Evolutionary conservation across 1,284 basidiomycete genomes (phyloP).

Genomic region (Boletus mariae): DNA sequence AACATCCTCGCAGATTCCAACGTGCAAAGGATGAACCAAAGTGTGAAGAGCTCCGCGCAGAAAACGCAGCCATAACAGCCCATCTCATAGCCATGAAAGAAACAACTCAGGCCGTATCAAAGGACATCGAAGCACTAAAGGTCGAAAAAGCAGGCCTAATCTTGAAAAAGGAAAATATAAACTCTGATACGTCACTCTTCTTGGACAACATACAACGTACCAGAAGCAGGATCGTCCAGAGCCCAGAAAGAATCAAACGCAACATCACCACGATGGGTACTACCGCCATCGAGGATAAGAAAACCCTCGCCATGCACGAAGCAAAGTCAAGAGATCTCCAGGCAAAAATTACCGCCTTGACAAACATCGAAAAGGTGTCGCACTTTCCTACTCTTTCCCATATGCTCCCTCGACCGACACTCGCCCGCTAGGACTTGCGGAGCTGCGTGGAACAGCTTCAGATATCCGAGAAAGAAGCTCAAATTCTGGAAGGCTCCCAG

Average conservation of each 20-base stretch:
- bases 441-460: slow-evolving; percentile 67
- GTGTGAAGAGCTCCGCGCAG: slow-evolving; percentile 55
- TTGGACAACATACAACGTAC: slow-evolving; percentile 59
- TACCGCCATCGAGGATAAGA: slow-evolving; percentile 60
- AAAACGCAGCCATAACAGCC: slow-evolving; percentile 60
- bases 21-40: slow-evolving; percentile 69
- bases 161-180: slow-evolving; percentile 61
- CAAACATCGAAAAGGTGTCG: slow-evolving; percentile 69
- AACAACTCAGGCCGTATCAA: slow-evolving; percentile 53
- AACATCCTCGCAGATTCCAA: slow-evolving; percentile 46
- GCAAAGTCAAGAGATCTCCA: slow-evolving; percentile 73
- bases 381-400: neutral
- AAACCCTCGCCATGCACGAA: slow-evolving; percentile 57
- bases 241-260: slow-evolving; percentile 80
- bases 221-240: slow-evolving; percentile 76
- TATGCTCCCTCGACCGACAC: neutral
- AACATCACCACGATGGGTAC: slow-evolving; percentile 71
- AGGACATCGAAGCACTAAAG: slow-evolving; percentile 66
- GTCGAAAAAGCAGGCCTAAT: slow-evolving; percentile 57
- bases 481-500: slow-evolving; percentile 56
- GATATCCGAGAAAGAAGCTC: slow-evolving; percentile 66
- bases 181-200: slow-evolving; percentile 52
- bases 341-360: slow-evolving; percentile 65
- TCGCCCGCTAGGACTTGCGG: slow-evolving; percentile 54
- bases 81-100: slow-evolving; percentile 67